These are phyloP conservation scores for Candida palmyrensis DNA, from an alignment of 805 yeast genomes.

Conservation along the genomic window DNA sequence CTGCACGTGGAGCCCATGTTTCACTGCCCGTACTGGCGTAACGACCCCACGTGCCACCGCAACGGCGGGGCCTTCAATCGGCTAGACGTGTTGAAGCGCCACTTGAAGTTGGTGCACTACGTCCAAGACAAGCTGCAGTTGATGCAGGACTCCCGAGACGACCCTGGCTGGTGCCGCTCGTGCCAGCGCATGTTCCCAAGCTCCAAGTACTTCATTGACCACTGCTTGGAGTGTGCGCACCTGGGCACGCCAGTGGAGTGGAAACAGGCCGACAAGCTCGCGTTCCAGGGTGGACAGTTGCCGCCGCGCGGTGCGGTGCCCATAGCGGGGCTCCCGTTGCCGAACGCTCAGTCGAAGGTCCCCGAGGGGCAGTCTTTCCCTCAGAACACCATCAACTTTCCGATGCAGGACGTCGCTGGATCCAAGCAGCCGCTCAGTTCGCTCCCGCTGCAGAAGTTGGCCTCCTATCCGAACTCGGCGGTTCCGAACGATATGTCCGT, in stretches of 20 bases:
- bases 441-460: too few species aligned
- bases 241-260: slow-evolving; percentile 17
- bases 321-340: too few species aligned
- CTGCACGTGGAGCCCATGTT: slow-evolving; percentile 64
- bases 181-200: slow-evolving; percentile 55
- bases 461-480: too few species aligned
- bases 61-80: slow-evolving; percentile 74
- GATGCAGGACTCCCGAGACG: slow-evolving; percentile 31
- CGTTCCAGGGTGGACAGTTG: too few species aligned
- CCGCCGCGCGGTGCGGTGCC: too few species aligned
- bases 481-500: slow-evolving; percentile 1
- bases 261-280: slow-evolving; percentile 11
- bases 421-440: too few species aligned
- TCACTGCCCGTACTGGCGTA: slow-evolving; percentile 70
- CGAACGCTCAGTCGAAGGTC: too few species aligned
- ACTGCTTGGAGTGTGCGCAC: slow-evolving; percentile 58
- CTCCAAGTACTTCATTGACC: slow-evolving; percentile 56
- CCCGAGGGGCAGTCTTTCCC: too few species aligned
- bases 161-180: slow-evolving; percentile 63
- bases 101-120: slow-evolving; percentile 64
- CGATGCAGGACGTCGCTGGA: too few species aligned
- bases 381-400: too few species aligned
- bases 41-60: slow-evolving; percentile 67
- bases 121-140: slow-evolving; percentile 40
- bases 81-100: slow-evolving; percentile 70